Percentiles rank a stretch among this genome's conserved stretches.
Conservation (phyloP, 2,329 filamentous ascomycete species). For the Phaeosphaeria sp. region DNA sequence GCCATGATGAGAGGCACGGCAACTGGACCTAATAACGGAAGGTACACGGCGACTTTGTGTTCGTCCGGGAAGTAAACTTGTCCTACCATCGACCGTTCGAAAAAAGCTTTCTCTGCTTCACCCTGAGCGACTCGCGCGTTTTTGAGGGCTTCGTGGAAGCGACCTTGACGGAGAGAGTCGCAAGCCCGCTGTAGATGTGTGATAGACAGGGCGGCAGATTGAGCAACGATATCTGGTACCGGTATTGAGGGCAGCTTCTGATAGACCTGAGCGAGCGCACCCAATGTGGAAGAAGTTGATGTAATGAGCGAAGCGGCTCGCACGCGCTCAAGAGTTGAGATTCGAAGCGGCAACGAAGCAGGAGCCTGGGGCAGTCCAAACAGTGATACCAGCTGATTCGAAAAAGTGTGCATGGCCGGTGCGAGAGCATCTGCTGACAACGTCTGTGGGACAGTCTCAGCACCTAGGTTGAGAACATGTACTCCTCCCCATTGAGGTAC, state of each 20-base stretch:
- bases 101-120: constrained; percentile 92
- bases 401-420: constrained; percentile 86
- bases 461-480: constrained; percentile 68
- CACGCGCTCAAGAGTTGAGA: constrained; percentile 85
- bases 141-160: constrained; percentile 71
- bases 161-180: constrained; percentile 67
- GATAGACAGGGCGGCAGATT: constrained; percentile 82
- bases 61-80: constrained; percentile 99
- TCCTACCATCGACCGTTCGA: constrained; percentile 98
- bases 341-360: constrained; percentile 77
- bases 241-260: constrained; percentile 83
- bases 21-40: constrained; percentile 88
- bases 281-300: constrained; percentile 89
- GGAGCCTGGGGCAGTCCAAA: constrained; percentile 83
- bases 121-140: constrained; percentile 85
- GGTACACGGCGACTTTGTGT: constrained; percentile 95
- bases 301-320: constrained; percentile 84
- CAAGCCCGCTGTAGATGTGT: constrained; percentile 79
- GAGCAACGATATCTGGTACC: constrained; percentile 85
- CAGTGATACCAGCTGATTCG: constrained; percentile 85
- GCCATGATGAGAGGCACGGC: constrained; percentile 89
- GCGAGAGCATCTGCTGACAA: constrained; percentile 72
- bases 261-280: constrained; percentile 87
- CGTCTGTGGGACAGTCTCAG: constrained; percentile 47
- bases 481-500: constrained; percentile 95